Evolutionary conservation across 1,284 basidiomycete genomes (phyloP).

Genomic region (Psilocybe mexicana): DNA sequence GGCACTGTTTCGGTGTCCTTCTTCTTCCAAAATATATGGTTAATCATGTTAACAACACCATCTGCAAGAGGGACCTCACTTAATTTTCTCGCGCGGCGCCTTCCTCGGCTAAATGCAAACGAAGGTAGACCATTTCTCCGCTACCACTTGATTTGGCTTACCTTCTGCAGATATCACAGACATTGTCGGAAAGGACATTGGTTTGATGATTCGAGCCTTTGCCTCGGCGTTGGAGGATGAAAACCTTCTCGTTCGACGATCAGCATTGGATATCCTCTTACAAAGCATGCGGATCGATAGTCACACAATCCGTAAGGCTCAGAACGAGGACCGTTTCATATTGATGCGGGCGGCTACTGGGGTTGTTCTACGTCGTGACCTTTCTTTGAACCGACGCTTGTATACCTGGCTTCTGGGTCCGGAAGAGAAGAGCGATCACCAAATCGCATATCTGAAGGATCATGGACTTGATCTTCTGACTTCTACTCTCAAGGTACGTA

Average conservation of each 20-base stretch:
- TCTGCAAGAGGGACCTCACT: conserved; percentile 84
- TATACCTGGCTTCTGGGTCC: conserved; percentile 92
- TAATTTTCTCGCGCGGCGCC: conserved; percentile 81
- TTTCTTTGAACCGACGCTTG: conserved; percentile 90
- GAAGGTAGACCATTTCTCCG: conserved; percentile 52
- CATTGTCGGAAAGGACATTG: conserved; percentile 84
- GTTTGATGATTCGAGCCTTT: conserved; percentile 91
- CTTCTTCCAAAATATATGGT: conserved; percentile 95
- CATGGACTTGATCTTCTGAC: conserved; percentile 72
- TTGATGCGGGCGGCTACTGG: conserved; percentile 78
- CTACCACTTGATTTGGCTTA: neutral
- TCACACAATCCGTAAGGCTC: conserved; percentile 63
- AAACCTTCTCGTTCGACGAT: conserved; percentile 83
- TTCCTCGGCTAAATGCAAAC: conserved; percentile 68
- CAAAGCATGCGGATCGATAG: conserved; percentile 78
- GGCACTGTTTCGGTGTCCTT: conserved; percentile 82
- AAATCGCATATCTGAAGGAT: conserved; percentile 68
- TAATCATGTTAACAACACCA: conserved; percentile 90
- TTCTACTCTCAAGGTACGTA: conserved; percentile 62
- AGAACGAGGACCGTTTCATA: conserved; percentile 67
- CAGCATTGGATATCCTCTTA: conserved; percentile 79
- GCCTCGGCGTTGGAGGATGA: conserved; percentile 88
- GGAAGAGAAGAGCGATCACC: conserved; percentile 73
- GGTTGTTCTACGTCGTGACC: conserved; percentile 89
- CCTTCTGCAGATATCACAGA: conserved; percentile 59